phyloP scores from a whole-genome alignment of 345 rosid species.

The Lepidium sativum region DNA sequence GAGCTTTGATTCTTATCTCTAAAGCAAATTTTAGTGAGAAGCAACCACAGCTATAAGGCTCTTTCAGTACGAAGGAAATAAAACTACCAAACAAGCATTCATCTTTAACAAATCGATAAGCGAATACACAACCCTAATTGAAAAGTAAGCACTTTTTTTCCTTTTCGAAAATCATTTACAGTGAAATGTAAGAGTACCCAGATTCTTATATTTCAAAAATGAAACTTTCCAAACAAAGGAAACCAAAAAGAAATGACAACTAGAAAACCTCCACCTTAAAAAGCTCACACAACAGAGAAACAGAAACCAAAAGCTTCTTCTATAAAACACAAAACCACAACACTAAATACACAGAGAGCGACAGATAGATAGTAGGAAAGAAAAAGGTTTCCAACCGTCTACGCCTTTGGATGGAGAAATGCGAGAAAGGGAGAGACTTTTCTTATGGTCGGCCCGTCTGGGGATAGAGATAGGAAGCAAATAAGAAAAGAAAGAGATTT shows the following conservation, averaged over 20 bases:
- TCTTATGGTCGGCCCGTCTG: constrained; percentile 23
- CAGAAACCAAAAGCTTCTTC: constrained; percentile 4
- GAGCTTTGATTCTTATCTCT: not conserved
- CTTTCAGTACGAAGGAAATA: not conserved
- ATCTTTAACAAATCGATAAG: not conserved
- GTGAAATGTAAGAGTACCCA: constrained; percentile 11
- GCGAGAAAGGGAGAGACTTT: constrained; percentile 19
- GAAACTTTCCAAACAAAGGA: constrained; percentile 1
- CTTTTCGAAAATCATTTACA: constrained; percentile 1
- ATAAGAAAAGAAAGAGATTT: not conserved
- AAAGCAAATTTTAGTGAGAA: not conserved
- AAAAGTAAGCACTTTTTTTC: not conserved
- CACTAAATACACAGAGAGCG: not conserved
- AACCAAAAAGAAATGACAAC: not conserved
- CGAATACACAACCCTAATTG: constrained; percentile 16
- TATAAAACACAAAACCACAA: not conserved
- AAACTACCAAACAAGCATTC: not conserved
- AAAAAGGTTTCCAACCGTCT: constrained; percentile 5
- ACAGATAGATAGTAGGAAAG: not conserved
- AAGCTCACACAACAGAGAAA: not conserved
- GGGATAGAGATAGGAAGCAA: constrained; percentile 21
- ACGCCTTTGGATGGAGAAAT: not conserved
- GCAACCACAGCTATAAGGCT: not conserved
- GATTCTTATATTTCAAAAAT: not conserved
- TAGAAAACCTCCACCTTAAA: not conserved